A percentile compares a stretch with the other conserved stretches of the same genome.
Conservation (phyloP, 1,284 basidiomycete species). For the Coriolopsis trogii region DNA sequence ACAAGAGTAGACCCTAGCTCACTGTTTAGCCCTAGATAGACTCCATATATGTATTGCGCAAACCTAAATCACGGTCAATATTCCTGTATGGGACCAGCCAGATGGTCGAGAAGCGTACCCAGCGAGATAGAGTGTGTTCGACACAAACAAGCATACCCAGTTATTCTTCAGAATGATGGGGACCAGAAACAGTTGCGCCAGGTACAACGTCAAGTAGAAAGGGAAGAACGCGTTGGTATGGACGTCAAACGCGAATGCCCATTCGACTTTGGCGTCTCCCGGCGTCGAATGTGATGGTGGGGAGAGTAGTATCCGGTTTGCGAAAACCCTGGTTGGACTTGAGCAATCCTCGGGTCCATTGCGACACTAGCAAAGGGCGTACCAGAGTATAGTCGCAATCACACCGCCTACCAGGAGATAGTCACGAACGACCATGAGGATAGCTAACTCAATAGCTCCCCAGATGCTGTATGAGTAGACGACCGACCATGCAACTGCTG, state of each 20-base stretch:
- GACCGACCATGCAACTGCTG: conserved; percentile 84
- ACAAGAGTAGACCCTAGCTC: neutral
- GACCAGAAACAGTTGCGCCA: conserved; percentile 83
- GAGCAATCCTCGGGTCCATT: conserved; percentile 32
- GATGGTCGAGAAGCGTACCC: conserved; percentile 62
- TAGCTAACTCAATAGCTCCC: conserved; percentile 62
- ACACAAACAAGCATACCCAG: conserved; percentile 92
- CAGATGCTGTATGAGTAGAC: conserved; percentile 70
- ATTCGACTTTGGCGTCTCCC: conserved; percentile 79
- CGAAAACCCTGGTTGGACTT: conserved; percentile 71
- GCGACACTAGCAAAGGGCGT: neutral
- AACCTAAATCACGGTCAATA: conserved; percentile 48
- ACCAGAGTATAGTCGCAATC: conserved; percentile 83
- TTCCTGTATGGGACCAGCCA: neutral
- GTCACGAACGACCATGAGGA: conserved; percentile 87
- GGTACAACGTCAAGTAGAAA: conserved; percentile 84
- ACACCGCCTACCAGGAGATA: conserved; percentile 78
- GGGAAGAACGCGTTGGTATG: conserved; percentile 96
- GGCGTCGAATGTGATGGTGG: conserved; percentile 75
- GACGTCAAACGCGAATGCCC: conserved; percentile 94
- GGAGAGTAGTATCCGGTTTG: conserved; percentile 72
- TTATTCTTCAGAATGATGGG: conserved; percentile 82
- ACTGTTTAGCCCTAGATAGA: conserved; percentile 89
- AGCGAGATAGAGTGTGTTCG: conserved; percentile 89
- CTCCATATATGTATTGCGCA: conserved; percentile 88